Conservation (phyloP, 805 yeast genomes). For the Jamesozyma lodderae region DNA sequence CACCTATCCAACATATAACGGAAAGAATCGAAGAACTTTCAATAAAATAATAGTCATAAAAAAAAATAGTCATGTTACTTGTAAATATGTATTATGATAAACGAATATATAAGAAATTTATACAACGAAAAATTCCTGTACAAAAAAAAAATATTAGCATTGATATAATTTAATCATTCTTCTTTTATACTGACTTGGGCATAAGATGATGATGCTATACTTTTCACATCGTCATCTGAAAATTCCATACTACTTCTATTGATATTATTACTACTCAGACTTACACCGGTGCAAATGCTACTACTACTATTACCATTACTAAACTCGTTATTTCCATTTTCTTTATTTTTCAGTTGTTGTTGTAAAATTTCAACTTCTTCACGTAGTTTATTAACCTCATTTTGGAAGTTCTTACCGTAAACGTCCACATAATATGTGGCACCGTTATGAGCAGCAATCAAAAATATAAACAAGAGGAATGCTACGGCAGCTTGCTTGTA, state of each 20-base stretch:
- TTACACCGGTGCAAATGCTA: no score
- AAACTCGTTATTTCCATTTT: not conserved
- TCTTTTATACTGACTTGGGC: no score
- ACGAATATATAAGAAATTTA: not conserved
- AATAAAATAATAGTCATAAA: conserved; percentile 3
- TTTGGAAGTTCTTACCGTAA: conserved; percentile 83
- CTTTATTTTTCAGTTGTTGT: conserved; percentile 16
- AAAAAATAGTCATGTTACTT: not conserved
- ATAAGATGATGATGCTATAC: no score
- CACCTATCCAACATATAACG: conserved; percentile 13
- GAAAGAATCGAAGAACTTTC: conserved; percentile 15
- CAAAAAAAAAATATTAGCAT: no score
- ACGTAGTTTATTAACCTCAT: conserved; percentile 67
- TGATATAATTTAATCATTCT: no score
- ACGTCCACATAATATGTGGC: conserved; percentile 90
- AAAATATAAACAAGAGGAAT: conserved; percentile 65
- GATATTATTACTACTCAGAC: not conserved
- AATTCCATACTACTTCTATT: no score
- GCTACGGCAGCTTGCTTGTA: conserved; percentile 56
- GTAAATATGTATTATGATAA: conserved; percentile 1
- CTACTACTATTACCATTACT: not conserved
- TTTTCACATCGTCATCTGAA: no score
- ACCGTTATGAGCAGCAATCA: conserved; percentile 81
- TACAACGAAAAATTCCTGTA: no score
- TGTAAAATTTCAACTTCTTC: conserved; percentile 62